Conservation (phyloP, 1,284 basidiomycete species). For the Puccinia novopanici region DNA sequence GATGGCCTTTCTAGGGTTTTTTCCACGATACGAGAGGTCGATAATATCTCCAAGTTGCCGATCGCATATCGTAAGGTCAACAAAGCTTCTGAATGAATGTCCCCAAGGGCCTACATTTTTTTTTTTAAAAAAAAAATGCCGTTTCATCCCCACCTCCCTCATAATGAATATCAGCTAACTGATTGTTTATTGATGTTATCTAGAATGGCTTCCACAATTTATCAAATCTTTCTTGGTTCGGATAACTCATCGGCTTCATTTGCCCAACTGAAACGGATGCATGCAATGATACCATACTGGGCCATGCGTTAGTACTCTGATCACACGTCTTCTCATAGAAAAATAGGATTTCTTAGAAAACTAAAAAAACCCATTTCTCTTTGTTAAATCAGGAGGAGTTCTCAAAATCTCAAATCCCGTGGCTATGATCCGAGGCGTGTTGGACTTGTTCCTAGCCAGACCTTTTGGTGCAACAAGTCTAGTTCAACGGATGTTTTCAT, state of each 20-base stretch:
- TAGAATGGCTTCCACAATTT: constrained; percentile 89
- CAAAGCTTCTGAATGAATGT: too few species aligned
- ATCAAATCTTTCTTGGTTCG: constrained; percentile 88
- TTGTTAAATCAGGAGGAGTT: constrained; percentile 83
- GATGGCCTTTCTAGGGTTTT: constrained; percentile 87
- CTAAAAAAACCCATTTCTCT: neutral
- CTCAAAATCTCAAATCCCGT: constrained; percentile 93
- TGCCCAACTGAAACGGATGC: constrained; percentile 82
- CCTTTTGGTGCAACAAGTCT: constrained; percentile 92
- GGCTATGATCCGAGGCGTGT: constrained; percentile 85
- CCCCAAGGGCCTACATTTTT: too few species aligned
- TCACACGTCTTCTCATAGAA: neutral
- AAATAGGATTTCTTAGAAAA: neutral
- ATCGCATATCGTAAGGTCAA: constrained; percentile 80
- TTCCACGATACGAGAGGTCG: constrained; percentile 78
- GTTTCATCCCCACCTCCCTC: constrained; percentile 39
- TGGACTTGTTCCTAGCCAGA: constrained; percentile 96
- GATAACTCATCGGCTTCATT: constrained; percentile 90
- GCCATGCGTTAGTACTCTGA: constrained; percentile 41
- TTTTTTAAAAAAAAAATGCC: too few species aligned
- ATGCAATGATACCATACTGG: constrained; percentile 93
- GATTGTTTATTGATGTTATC: neutral
- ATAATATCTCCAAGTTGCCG: constrained; percentile 76
- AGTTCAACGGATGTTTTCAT: constrained; percentile 65
- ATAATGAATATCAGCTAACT: neutral